Base-by-base conservation (phyloP, 31 red algal species). In the Odonthalia washingtoniensis region DNA sequence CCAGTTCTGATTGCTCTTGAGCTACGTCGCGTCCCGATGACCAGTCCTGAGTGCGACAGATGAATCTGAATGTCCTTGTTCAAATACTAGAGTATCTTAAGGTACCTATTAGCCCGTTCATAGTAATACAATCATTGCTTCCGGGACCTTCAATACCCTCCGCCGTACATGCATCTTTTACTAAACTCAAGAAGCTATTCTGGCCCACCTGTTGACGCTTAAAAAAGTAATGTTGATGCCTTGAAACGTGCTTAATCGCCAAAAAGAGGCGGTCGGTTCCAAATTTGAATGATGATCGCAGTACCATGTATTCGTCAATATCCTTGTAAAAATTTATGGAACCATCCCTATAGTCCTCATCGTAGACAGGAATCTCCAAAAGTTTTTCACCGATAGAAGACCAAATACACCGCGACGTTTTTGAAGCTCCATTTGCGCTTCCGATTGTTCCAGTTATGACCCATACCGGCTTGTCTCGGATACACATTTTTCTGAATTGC, bases 21-120 rank as follows among this genome's bases (percentile, higher is more conserved):
- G n/a, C n/a, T n/a, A n/a, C n/a, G n/a, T n/a, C n/a, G n/a, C n/a
- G n/a, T 87, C 83, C 1, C 70, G 69, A 74, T 87, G 83, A 2
- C 83, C 40, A 43, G 68, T 87, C 5, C 46, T 66, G 70, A 77
- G 72, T 36, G 83, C 83, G 3, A 87, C 70, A 52, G 46, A 37
- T 1, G 83, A 62, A 40, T 87, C 70, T 1, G 70, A 40, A 65
- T 68, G 62, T 5, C 2, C 70, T 26, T 41, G 38, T 27, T 87
- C 69, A 36, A 87, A 38, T n/a, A 87, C 24, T 41, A 77, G 4
- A 14, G 83, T 74, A 1, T 36, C 32, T 5, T 65, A 24, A 1
- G 70, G 64, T 57, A 12, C 70, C 36, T 69, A 4, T 34, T 65
- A 65, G 3, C 66, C 30, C n/a, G 52, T 87, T 67, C 1, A 70